phyloP scores from a whole-genome alignment of 2,329 filamentous ascomycete genomes.

The Xylaria sp. region DNA sequence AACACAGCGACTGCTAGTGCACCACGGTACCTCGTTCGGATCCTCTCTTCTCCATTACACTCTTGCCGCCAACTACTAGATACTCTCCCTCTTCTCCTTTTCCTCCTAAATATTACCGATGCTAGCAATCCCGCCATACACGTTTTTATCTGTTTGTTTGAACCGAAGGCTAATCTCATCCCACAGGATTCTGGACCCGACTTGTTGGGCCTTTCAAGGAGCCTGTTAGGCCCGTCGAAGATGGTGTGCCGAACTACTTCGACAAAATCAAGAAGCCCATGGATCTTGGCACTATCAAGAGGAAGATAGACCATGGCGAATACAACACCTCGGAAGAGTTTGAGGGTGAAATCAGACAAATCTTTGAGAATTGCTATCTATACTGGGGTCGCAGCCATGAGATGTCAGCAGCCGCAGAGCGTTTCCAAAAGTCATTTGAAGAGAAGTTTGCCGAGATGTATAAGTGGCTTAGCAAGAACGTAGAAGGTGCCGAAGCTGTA shows the following conservation, averaged over 20 bases:
- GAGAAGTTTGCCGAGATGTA: constrained; percentile 65
- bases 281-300: constrained; percentile 65
- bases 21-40: background rate
- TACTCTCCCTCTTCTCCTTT: background rate
- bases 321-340: constrained; percentile 62
- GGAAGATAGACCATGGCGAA: constrained; percentile 60
- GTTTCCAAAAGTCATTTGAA: constrained; percentile 62
- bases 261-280: constrained; percentile 66
- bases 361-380: constrained; percentile 68
- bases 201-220: constrained; percentile 67
- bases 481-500: constrained; percentile 50
- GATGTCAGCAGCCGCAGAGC: constrained; percentile 61
- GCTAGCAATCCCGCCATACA: background rate
- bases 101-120: background rate
- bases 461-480: constrained; percentile 62
- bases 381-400: constrained; percentile 53
- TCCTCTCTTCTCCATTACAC: background rate
- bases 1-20: background rate
- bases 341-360: constrained; percentile 62
- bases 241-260: constrained; percentile 66
- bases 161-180: constrained; percentile 7
- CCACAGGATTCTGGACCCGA: constrained; percentile 67
- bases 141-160: background rate
- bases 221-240: constrained; percentile 60
- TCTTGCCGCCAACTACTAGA: background rate